Evolutionary conservation across 2,329 filamentous ascomycete genomes (phyloP), one percentile per base, ranked within the genome.

Genomic region (Fonsecaea multimorphosa): DNA sequence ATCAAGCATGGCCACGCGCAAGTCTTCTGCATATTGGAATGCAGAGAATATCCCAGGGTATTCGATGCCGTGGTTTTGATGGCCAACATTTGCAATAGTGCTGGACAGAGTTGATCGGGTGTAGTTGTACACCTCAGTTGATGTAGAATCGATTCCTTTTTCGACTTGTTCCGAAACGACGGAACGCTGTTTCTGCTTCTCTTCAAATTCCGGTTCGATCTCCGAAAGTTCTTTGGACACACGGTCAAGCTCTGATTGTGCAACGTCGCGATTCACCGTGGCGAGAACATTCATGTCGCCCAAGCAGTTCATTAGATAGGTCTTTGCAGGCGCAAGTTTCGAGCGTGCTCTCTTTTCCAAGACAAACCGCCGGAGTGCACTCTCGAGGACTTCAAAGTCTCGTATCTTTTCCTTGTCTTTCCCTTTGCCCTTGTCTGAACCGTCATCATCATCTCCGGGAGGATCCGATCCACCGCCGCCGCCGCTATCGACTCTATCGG

Each of bases 271-370:
- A 77, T 99, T 99, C 72, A 97, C 92, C 0, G 84, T 87, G 4
- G 94, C 94, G 49, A 99, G 83, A 3, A 87, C 89, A 74, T 92
- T 84, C 65, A 99, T 84, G 74, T 99, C 95, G 72, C 92, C 90
- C 36, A 99, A 84, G 29, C 98, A 90, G 77, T 99, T 99, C 73
- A 96, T 83, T 0, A 99, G 86, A 75, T 99, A 99, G 1, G 94
- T 98, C 79, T 93, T 93, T 6, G 95, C 95, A 4, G 95, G 95
- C 0, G 95, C 94, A 66, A 99, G 85, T 81, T 99, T 99, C 8
- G 95, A 98, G 32, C 93, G 88, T 55, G 95, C 93, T 63, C 95
- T 88, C 83, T 98, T 98, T 76, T 99, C 95, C 29, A 99, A 84
- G 7, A 99, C 95, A 72, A 99, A 99, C 52, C 93, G 88, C 65